Base-by-base conservation (phyloP, 2,329 filamentous ascomycete genomes). In the Hirsutella rhossiliensis region DNA sequence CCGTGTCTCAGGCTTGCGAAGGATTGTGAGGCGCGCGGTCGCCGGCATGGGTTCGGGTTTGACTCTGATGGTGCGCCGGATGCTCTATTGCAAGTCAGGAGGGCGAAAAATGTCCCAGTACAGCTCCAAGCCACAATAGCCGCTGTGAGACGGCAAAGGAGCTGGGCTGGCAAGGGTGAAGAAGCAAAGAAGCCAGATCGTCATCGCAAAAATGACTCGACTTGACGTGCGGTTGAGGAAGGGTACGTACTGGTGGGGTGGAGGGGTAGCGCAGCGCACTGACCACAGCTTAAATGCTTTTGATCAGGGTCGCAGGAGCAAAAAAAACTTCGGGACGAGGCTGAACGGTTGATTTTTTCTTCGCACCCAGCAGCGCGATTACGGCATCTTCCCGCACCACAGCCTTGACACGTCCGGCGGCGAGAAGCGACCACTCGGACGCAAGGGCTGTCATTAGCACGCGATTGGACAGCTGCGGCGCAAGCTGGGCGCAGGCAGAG, bases 291-390 rank as follows among this genome's bases (percentile, higher is more conserved):
- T 62, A 60, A 57, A 50, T 56, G 7, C 15, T 36, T 15, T 5
- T 11, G 6, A 9, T 5, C 34, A 18, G 34, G 34, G 34, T 36
- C 34, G 30, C 15, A n/a, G 30, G 34, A 23, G 23, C 4, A 23
- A 52, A 57, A 59, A 60, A 60, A 62, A 62, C 55, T 53, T 56
- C 56, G 55, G 48, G 54, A 53, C 50, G n/a, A 36, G 34, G 34
- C 34, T 36, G 34, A 36, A n/a, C 4, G 12, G n/a, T 17, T 5
- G 30, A 32, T 32, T 32, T 36, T 36, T 36, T 36, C 8, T 36
- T 36, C n/a, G 15, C 17, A 17, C 15, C 13, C 34, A 17, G 15
- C 15, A 17, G 15, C 17, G 7, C 17, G 34, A 18, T 15, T 15
- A 15, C 4, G 4, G 23, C 23, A 36, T 17, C 34, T 36, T 36